These are phyloP conservation scores for Alliaria petiolata DNA, from an alignment of 345 rosid genomes.

Conservation along the genomic window DNA sequence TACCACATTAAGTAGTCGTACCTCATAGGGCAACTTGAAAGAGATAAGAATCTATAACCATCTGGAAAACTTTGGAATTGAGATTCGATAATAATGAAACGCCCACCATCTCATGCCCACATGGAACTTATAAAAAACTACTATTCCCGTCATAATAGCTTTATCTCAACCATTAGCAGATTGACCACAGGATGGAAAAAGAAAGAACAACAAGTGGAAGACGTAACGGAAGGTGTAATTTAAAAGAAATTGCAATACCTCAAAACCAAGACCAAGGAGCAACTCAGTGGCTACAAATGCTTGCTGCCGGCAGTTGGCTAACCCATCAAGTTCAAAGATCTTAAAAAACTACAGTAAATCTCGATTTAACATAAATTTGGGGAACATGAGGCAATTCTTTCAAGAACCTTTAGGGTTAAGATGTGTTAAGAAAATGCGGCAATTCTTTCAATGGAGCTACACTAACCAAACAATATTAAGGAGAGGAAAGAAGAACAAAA, in stretches of 20 bases:
- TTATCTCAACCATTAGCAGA: constrained; percentile 39
- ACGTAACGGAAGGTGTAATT: too few relatives aligned
- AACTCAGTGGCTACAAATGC: constrained; percentile 78
- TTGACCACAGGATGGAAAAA: constrained; percentile 28
- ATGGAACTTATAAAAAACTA: constrained; percentile 39
- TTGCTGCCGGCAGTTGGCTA: constrained; percentile 75
- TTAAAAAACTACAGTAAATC: constrained; percentile 59
- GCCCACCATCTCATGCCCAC: constrained; percentile 46
- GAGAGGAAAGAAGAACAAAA: constrained; percentile 46
- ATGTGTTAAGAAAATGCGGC: too few relatives aligned
- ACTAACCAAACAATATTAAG: constrained; percentile 19
- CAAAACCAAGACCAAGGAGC: constrained; percentile 67
- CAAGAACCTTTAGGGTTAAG: neutral
- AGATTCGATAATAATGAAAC: constrained; percentile 43
- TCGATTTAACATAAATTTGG: constrained; percentile 11
- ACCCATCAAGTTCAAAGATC: constrained; percentile 66
- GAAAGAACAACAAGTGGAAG: constrained; percentile 23
- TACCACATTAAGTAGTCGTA: constrained; percentile 47
- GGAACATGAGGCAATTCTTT: too few relatives aligned
- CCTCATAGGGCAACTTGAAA: constrained; percentile 53
- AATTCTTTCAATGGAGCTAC: too few relatives aligned
- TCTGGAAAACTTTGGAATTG: constrained; percentile 51
- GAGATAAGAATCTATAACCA: constrained; percentile 50
- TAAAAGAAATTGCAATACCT: constrained; percentile 82
- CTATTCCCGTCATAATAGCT: constrained; percentile 28